phyloP scores from a whole-genome alignment of 306 rosid genomes.

The Quercus robur region DNA sequence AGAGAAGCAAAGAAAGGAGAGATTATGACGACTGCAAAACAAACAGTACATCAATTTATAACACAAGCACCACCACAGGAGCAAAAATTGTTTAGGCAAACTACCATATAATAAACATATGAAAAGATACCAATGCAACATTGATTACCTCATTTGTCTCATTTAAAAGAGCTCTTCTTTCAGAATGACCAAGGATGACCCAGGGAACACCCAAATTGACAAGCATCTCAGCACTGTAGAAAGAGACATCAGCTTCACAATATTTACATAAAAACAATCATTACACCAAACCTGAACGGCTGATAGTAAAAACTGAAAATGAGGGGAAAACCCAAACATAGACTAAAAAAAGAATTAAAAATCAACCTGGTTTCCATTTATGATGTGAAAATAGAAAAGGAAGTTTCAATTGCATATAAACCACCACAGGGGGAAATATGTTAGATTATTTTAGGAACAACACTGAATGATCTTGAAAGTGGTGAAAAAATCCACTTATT shows the following conservation, averaged over 20 bases:
- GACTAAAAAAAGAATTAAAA: not conserved
- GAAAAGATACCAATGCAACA: not conserved
- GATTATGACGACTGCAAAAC: not conserved
- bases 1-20: not conserved
- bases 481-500: not conserved
- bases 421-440: not conserved
- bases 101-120: not conserved
- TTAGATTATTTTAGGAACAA: not conserved
- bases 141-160: slow-evolving; percentile 70
- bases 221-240: slow-evolving; percentile 75
- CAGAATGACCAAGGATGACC: slow-evolving; percentile 87
- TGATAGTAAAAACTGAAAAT: not conserved
- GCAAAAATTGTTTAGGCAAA: not conserved
- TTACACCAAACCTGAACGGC: not conserved
- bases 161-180: slow-evolving; percentile 61
- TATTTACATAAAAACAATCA: not conserved
- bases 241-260: slow-evolving; percentile 3
- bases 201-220: slow-evolving; percentile 68
- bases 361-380: not conserved
- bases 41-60: not conserved
- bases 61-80: not conserved
- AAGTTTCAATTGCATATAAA: not conserved
- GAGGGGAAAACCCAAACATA: not conserved
- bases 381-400: not conserved
- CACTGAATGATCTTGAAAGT: not conserved